A percentile compares a stretch with the other conserved stretches of the same genome.
phyloP scores from a whole-genome alignment of 352 stramenopile species.

The Globisporangium nodosum region DNA sequence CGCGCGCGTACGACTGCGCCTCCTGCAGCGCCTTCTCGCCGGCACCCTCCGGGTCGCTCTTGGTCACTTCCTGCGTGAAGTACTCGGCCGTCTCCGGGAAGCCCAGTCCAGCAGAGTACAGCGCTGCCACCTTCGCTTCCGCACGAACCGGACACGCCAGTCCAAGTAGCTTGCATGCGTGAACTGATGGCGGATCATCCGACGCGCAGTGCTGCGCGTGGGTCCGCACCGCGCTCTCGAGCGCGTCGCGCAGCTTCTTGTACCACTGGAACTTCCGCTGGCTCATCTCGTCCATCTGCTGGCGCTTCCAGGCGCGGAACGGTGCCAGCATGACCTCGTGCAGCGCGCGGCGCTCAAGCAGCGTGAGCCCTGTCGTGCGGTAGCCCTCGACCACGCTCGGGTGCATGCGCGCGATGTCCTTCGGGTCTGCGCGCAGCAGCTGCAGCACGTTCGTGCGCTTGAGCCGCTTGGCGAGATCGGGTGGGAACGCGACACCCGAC shows the following conservation, averaged over 20 bases:
- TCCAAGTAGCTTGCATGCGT: constrained; percentile 34
- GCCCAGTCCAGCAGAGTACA: constrained; percentile 46
- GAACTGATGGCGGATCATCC: constrained; percentile 1
- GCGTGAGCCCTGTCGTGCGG: constrained; percentile 53
- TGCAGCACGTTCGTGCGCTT: constrained; percentile 89
- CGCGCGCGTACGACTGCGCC: constrained; percentile 37
- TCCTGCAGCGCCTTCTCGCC: constrained; percentile 59
- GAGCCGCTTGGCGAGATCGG: constrained; percentile 69
- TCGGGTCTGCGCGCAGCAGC: constrained; percentile 66
- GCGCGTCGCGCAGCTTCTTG: constrained; percentile 67
- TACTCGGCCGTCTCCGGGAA: constrained; percentile 44
- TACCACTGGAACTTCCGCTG: constrained; percentile 81
- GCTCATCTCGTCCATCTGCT: constrained; percentile 78
- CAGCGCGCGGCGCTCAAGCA: constrained; percentile 85
- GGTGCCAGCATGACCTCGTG: constrained; percentile 61
- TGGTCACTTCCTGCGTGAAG: constrained; percentile 52
- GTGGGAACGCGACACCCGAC: constrained; percentile 53
- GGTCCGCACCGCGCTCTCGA: constrained; percentile 27
- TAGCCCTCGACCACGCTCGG: constrained; percentile 66
- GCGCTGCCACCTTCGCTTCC: constrained; percentile 29
- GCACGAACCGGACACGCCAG: constrained; percentile 44
- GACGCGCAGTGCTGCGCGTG: constrained; percentile 23
- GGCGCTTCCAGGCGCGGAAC: constrained; percentile 63
- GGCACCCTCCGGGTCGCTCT: constrained; percentile 57
- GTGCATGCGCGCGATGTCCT: constrained; percentile 79